Evolutionary conservation across 352 stramenopile species (phyloP), one percentile per base, ranked within the genome.

Genomic region (Paralagenidium karlingii): DNA sequence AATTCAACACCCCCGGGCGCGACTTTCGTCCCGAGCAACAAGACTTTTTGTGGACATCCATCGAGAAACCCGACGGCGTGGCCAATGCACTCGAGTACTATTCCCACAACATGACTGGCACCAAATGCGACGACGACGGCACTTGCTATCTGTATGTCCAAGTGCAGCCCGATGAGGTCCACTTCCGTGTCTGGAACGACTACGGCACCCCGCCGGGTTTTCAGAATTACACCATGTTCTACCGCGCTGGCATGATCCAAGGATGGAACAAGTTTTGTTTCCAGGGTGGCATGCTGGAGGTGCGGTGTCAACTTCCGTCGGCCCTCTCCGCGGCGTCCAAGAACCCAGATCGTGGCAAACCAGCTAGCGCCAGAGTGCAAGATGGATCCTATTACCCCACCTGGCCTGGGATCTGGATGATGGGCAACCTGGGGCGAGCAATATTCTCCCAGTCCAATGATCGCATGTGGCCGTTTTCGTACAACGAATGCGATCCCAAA

Each of bases 261-360:
- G 62, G 53, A 22, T 97, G 89, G 89, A 90, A 97, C 67, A 96
- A 96, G 60, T 96, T 96, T 45, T 97, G 85, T 55, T 96, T 96
- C 53, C 91, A 89, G 28, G 87, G 89, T 30, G 89, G 85, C 0
- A 84, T 95, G 27, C 53, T 97, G 22, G 91, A 97, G 53, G 80
- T 95, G 0, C 49, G 64, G 15, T 76, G 77, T 3, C 66, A 86
- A 42, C 63, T 97, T 9, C 91, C 91, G 5, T 88, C 75, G 1
- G 75, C 89, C 12, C 43, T 79, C 3, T 67, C 65, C 18, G 22
- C 50, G 2, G 68, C 79, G 20, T 64, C 59, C 36, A 46, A 54
- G 16, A 82, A 82, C 34, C 63, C 64, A 0, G 66, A 83, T 27
- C 24, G 70, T 18, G 55, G 79, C 30, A 68, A 61, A 13, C 11